Evolutionary conservation across 495 filamentous ascomycete genomes (phyloP).

Genomic region (Pyrenula massariospora): DNA sequence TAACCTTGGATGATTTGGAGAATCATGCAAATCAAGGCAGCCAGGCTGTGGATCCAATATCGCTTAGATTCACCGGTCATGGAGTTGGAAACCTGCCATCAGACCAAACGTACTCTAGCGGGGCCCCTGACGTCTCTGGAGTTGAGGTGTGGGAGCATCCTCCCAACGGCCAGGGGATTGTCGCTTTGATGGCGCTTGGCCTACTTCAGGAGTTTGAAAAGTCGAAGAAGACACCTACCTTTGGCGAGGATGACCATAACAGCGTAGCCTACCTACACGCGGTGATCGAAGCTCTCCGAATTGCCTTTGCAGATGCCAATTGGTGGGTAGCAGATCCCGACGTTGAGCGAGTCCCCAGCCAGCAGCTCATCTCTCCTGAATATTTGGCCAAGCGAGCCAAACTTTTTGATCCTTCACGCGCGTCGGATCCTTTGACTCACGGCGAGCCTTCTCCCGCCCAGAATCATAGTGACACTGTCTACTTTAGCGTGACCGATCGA

Average conservation of each 20-base stretch:
- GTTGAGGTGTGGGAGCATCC: constrained; percentile 92
- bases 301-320: constrained; percentile 80
- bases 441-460: constrained; percentile 51
- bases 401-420: constrained; percentile 50
- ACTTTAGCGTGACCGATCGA: constrained; percentile 73
- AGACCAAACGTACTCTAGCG: constrained; percentile 21
- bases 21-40: constrained; percentile 62
- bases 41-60: constrained; percentile 73
- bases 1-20: constrained; percentile 69
- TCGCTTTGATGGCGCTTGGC: constrained; percentile 86
- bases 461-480: constrained; percentile 78
- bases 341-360: constrained; percentile 49
- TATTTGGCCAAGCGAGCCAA: constrained; percentile 62
- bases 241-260: constrained; percentile 61
- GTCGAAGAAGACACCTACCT: constrained; percentile 58
- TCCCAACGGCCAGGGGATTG: constrained; percentile 95
- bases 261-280: constrained; percentile 72
- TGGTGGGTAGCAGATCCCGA: constrained; percentile 87
- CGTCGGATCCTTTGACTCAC: constrained; percentile 45
- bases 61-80: constrained; percentile 63
- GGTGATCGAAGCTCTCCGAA: constrained; percentile 78
- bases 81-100: constrained; percentile 39
- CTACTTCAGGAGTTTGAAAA: constrained; percentile 77
- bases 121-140: constrained; percentile 14
- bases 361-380: constrained; percentile 40